Conservation (phyloP, 1,284 basidiomycete genomes). For the Sporisorium reilianum region DNA sequence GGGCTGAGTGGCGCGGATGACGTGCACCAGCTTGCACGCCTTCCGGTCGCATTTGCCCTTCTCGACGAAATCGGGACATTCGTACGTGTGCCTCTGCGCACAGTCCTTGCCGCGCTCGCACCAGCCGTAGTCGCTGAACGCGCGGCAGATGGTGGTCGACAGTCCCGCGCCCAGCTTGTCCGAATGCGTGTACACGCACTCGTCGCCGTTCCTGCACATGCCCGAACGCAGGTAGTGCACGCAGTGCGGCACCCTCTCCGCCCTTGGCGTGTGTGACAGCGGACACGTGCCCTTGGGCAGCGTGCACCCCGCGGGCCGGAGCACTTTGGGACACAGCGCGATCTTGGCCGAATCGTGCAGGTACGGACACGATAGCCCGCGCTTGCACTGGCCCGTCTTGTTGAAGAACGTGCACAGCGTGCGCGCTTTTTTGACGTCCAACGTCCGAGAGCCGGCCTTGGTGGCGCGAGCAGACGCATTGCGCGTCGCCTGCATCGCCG, state of each 20-base stretch:
- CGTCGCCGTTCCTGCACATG: constrained; percentile 59
- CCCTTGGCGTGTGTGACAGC: constrained; percentile 54
- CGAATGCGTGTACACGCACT: constrained; percentile 62
- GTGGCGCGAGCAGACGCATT: constrained; percentile 9
- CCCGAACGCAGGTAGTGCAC: constrained; percentile 58
- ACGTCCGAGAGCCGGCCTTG: constrained; percentile 13
- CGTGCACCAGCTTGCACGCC: constrained; percentile 59
- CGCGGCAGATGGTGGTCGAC: constrained; percentile 48
- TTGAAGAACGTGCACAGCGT: constrained; percentile 62
- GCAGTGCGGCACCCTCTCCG: constrained; percentile 65
- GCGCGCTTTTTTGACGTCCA: constrained; percentile 19
- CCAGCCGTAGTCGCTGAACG: constrained; percentile 64
- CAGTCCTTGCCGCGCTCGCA: constrained; percentile 60
- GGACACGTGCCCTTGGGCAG: constrained; percentile 59
- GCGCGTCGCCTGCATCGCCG: constrained; percentile 48
- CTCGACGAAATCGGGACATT: constrained; percentile 65
- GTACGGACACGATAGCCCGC: constrained; percentile 64
- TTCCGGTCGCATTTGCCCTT: constrained; percentile 54
- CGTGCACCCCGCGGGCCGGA: constrained; percentile 59
- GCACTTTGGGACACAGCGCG: constrained; percentile 63
- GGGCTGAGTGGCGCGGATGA: constrained; percentile 37
- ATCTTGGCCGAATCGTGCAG: constrained; percentile 60
- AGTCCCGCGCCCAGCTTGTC: constrained; percentile 16
- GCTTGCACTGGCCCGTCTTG: constrained; percentile 64
- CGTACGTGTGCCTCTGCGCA: constrained; percentile 60